These are phyloP conservation scores for Vaccinium darrowii DNA, from an alignment of 148 eudicot species.

Conservation along the genomic window DNA sequence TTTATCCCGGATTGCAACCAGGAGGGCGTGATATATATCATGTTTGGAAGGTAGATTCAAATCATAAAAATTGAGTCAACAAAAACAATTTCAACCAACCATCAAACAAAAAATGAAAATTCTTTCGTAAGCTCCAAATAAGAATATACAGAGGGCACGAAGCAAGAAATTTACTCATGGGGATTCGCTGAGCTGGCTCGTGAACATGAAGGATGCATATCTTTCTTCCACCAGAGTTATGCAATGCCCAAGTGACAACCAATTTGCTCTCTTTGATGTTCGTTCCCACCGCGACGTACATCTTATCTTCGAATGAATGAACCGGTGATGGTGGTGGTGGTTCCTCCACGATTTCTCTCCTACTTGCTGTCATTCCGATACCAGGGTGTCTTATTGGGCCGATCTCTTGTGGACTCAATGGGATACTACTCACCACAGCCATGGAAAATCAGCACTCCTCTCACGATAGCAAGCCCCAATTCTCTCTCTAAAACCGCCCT, in stretches of 20 bases:
- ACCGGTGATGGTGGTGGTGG: not conserved
- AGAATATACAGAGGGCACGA: not conserved
- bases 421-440: not conserved
- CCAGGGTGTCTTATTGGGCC: not conserved
- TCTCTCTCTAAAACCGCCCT: not conserved
- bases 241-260: conserved; percentile 57
- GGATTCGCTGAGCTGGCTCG: conserved; percentile 64
- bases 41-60: not conserved
- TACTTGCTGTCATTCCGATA: conserved; percentile 22
- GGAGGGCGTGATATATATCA: not conserved
- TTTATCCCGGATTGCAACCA: not conserved
- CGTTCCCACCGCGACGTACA: conserved; percentile 69
- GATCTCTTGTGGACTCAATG: not conserved
- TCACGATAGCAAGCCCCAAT: not conserved
- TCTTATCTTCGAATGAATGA: conserved; percentile 35
- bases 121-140: not conserved
- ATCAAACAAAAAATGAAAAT: not conserved
- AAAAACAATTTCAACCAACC: not conserved
- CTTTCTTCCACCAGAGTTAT: conserved; percentile 46
- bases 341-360: conserved; percentile 32
- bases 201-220: conserved; percentile 75
- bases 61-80: not conserved
- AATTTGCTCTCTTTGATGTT: conserved; percentile 41
- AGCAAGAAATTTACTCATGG: conserved; percentile 39
- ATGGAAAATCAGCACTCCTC: no score